Percentiles rank a stretch among this genome's conserved stretches.
phyloP scores from a whole-genome alignment of 768 basidiomycete genomes.

The Amanita phalloides region DNA sequence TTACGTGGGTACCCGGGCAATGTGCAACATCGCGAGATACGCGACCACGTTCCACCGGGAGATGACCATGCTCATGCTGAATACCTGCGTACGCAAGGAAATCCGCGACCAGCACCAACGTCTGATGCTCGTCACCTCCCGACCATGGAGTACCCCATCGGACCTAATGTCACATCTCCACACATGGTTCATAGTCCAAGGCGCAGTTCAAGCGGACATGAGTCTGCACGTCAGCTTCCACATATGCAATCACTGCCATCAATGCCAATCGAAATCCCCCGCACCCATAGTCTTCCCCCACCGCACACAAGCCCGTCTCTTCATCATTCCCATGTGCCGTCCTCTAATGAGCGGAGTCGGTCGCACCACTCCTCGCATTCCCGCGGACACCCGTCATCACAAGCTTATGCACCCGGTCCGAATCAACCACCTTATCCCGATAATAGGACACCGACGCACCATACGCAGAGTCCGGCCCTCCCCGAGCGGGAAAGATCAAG shows the following conservation, averaged over 20 bases:
- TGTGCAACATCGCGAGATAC: conserved; percentile 25
- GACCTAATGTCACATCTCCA: conserved; percentile 26
- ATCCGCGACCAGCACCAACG: conserved; percentile 32
- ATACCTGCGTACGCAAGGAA: conserved; percentile 37
- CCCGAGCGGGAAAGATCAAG: conserved; percentile 35
- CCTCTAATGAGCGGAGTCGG: conserved; percentile 21
- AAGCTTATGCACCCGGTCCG: conserved; percentile 24
- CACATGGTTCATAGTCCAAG: conserved; percentile 32
- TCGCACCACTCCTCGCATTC: conserved; percentile 39
- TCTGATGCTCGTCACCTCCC: conserved; percentile 40
- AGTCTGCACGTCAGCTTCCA: conserved; percentile 35
- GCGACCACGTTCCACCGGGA: conserved; percentile 29
- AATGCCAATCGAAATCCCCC: conserved; percentile 26
- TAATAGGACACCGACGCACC: conserved; percentile 29
- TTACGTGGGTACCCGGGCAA: conserved; percentile 22
- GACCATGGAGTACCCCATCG: conserved; percentile 37
- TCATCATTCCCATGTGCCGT: conserved; percentile 19
- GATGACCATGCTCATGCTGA: conserved; percentile 40
- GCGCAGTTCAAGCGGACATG: conserved; percentile 31
- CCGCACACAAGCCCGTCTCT: conserved; percentile 20
- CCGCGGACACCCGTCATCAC: conserved; percentile 32
- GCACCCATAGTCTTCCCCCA: conserved; percentile 21
- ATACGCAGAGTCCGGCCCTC: conserved; percentile 39
- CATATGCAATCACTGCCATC: conserved; percentile 37
- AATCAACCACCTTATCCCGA: conserved; percentile 42